These are phyloP conservation scores for Pleurotus sapidus DNA, from an alignment of 768 basidiomycete species.

Conservation along the genomic window DNA sequence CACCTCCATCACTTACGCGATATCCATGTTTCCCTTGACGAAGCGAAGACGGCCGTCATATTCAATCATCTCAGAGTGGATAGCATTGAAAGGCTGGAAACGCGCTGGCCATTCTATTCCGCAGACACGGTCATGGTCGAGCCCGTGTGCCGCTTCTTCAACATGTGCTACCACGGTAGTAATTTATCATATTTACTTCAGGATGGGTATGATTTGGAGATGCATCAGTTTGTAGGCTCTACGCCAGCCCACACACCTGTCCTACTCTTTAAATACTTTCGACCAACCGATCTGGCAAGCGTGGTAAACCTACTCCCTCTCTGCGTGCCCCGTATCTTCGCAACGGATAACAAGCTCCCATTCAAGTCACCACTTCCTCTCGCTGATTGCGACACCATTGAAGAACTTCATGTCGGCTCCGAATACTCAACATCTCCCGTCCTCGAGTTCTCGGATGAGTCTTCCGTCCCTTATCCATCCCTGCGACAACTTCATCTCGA, in stretches of 20 bases:
- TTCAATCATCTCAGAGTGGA: background rate
- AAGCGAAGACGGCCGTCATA: background rate
- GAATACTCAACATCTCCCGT: background rate
- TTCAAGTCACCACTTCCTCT: background rate
- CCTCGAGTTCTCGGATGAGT: background rate
- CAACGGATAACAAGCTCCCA: background rate
- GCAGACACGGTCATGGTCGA: background rate
- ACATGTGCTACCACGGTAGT: background rate
- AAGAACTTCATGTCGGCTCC: background rate
- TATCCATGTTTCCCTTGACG: background rate
- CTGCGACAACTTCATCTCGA: background rate
- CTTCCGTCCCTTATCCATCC: background rate
- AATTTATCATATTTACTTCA: background rate
- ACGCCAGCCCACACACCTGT: background rate
- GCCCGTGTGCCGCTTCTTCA: background rate
- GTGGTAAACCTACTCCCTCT: background rate
- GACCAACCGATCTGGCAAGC: background rate
- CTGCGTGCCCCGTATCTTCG: background rate
- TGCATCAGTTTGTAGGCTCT: background rate
- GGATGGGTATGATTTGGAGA: background rate
- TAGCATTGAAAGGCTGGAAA: background rate
- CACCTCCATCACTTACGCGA: background rate
- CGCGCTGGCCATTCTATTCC: background rate
- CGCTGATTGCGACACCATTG: background rate
- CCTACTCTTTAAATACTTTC: background rate